phyloP scores from a whole-genome alignment of 176 grass and related monocot genomes.

The Oryza nivara region DNA sequence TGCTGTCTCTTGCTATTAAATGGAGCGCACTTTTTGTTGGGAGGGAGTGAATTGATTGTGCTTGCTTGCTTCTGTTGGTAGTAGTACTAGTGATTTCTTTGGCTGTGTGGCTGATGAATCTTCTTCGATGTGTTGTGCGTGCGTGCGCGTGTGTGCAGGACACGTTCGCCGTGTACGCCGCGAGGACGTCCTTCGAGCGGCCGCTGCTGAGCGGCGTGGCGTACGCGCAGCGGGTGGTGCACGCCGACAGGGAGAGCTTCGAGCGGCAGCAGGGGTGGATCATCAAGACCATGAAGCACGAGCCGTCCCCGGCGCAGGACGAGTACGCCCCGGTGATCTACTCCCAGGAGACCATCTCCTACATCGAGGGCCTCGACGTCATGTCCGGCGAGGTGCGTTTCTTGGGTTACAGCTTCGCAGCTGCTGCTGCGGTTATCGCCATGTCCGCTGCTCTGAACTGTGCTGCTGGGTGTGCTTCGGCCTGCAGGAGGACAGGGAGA shows the following conservation, averaged over 20 bases:
- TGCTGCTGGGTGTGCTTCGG: neutral
- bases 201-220: conserved; percentile 88
- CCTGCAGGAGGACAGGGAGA: conserved; percentile 86
- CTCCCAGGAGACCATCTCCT: conserved; percentile 94
- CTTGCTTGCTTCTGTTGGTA: neutral
- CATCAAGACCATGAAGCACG: conserved; percentile 94
- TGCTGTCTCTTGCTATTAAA: neutral
- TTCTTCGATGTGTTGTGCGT: conserved; percentile 7
- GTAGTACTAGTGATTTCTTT: conserved; percentile 2
- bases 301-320: conserved; percentile 80
- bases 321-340: conserved; percentile 95
- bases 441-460: conserved; percentile 21
- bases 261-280: conserved; percentile 88
- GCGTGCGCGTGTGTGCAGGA: conserved; percentile 44
- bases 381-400: conserved; percentile 77
- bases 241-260: conserved; percentile 69
- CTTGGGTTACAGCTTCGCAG: conserved; percentile 9
- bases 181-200: conserved; percentile 86
- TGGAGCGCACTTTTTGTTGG: neutral
- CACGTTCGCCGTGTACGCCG: conserved; percentile 86
- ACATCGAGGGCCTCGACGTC: conserved; percentile 94
- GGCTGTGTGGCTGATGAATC: neutral
- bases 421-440: neutral
- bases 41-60: neutral
- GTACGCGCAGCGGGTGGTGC: conserved; percentile 82